Conservation (phyloP, 345 rosid species). For the Eucalyptus camaldulensis region DNA sequence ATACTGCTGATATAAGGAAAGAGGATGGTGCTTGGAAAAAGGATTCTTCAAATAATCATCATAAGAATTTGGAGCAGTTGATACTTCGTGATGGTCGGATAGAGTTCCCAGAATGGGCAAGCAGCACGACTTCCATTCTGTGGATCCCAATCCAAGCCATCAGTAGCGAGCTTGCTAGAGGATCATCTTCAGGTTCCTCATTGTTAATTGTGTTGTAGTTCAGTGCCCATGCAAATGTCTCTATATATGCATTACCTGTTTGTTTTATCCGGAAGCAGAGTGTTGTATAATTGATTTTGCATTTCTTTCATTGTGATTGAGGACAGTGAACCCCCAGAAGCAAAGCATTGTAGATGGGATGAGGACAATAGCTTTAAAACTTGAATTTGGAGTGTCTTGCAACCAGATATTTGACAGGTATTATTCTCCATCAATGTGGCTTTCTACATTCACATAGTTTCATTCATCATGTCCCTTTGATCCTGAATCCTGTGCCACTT, state of each 20-base stretch:
- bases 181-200: constrained; percentile 76
- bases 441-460: background rate
- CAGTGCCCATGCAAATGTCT: background rate
- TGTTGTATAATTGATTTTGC: background rate
- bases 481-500: background rate
- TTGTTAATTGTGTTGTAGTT: background rate
- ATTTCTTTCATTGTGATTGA: background rate
- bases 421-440: background rate
- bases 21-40: constrained; percentile 8
- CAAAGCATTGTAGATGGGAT: constrained; percentile 84
- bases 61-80: constrained; percentile 41
- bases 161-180: constrained; percentile 71
- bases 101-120: constrained; percentile 89
- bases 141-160: constrained; percentile 87
- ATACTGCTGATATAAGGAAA: constrained; percentile 8
- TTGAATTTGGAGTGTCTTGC: constrained; percentile 81
- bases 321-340: constrained; percentile 52
- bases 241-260: background rate
- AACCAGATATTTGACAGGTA: constrained; percentile 94
- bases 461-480: background rate
- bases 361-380: constrained; percentile 95
- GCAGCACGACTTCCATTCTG: constrained; percentile 51
- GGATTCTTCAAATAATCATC: constrained; percentile 16
- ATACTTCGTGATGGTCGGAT: constrained; percentile 52
- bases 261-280: background rate